Percentiles rank a stretch among this genome's conserved stretches.
These are phyloP conservation scores for Nakazawaea ernobii DNA, from an alignment of 805 yeast species.

Conservation along the genomic window DNA sequence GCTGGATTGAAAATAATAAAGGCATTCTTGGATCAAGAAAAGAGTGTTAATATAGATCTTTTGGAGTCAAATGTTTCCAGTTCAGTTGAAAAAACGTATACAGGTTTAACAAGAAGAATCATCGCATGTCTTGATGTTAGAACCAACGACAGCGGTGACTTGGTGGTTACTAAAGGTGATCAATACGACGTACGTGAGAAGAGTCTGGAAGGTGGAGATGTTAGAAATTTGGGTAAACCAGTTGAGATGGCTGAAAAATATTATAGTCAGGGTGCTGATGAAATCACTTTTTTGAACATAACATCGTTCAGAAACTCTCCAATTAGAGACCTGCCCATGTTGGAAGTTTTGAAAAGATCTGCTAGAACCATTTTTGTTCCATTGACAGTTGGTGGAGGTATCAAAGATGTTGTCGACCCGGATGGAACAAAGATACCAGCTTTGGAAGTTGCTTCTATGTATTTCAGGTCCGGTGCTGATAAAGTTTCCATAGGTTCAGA, in stretches of 20 bases:
- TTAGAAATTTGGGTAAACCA: constrained; percentile 94
- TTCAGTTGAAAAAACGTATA: constrained; percentile 21
- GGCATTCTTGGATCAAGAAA: constrained; percentile 56
- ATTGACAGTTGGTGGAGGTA: constrained; percentile 97
- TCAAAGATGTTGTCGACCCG: constrained; percentile 84
- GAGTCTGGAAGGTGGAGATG: constrained; percentile 39
- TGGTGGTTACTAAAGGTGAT: constrained; percentile 98
- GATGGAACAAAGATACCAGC: constrained; percentile 79
- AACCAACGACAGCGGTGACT: constrained; percentile 87
- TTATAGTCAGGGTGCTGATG: constrained; percentile 95
- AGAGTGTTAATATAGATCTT: constrained; percentile 19
- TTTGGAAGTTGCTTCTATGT: constrained; percentile 81
- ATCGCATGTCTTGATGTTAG: constrained; percentile 98
- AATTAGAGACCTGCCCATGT: constrained; percentile 88
- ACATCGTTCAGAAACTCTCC: constrained; percentile 97
- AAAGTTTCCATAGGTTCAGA: constrained; percentile 98
- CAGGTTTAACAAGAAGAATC: constrained; percentile 81
- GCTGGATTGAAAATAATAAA: constrained; percentile 80
- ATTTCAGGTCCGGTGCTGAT: constrained; percentile 96
- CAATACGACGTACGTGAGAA: constrained; percentile 96
- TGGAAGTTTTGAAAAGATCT: constrained; percentile 75
- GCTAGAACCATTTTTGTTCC: constrained; percentile 95
- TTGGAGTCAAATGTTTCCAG: constrained; percentile 4
- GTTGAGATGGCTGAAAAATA: constrained; percentile 89
- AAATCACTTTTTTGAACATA: constrained; percentile 88